Evolutionary conservation across 2,329 filamentous ascomycete genomes (phyloP), one percentile per base, ranked within the genome.

Genomic region (Aspergillus oerlinghausenensis): DNA sequence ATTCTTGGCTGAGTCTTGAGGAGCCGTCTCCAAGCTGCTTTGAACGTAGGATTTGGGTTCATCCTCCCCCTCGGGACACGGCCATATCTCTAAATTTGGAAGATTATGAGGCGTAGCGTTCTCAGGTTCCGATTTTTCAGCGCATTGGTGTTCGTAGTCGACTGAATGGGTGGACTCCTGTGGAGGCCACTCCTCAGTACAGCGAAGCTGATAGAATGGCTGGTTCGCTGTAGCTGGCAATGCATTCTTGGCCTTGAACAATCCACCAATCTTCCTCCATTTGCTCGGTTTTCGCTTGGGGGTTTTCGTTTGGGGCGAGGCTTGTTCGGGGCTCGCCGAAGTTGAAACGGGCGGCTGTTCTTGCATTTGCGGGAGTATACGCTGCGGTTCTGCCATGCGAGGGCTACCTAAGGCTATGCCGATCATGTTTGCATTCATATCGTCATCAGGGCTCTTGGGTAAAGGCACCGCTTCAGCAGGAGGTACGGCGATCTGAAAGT

Each of bases 391-490:
- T 4, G 67, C 29, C 61, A 70, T 63, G 14, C 79, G 75, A 25
- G 88, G 88, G 65, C 88, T 91, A 32, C 88, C 88, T 55, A 91
- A 74, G 1, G 88, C 88, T 80, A 92, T 86, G 9, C 89, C 89
- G 59, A 92, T 91, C 63, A 77, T 79, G 59, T 77, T 74, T 48
- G 78, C 77, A 7, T 75, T 73, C 7, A 57, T 57, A 32, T 62
- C 59, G 38, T 60, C 56, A 21, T 63, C 61, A 11, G 60, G 55
- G 7, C 49, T 52, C 3, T 58, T 51, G 3, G 58, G 60, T 0
- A 60, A 57, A n/a, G 58, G 57, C 7, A 69, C 52, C 0, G 58
- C 61, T 50, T 68, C 66, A 21, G 65, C 59, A 3, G 68, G 66
- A 4, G 68, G 69, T 14, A 62, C 58, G 1, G 66, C 66, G 25